phyloP scores from a whole-genome alignment of 2,329 filamentous ascomycete genomes.

The Fusarium dlaminii region DNA sequence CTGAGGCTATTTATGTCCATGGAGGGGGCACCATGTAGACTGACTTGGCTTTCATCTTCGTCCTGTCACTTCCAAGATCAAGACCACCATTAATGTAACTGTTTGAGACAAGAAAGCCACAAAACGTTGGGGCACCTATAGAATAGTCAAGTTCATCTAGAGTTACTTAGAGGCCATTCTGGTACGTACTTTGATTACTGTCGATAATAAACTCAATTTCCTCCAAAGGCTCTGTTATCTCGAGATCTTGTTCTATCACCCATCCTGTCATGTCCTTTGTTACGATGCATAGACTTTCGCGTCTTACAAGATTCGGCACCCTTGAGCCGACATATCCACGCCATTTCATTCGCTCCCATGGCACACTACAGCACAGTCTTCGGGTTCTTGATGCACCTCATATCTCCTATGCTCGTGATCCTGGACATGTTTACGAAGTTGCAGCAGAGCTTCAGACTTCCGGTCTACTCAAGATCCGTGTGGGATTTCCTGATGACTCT shows the following conservation, averaged over 20 bases:
- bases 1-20: neutral
- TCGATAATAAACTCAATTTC: neutral
- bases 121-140: accelerated
- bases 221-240: neutral
- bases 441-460: slow-evolving; percentile 19
- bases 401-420: neutral
- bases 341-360: neutral
- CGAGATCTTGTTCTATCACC: too few relatives aligned
- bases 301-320: neutral
- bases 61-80: accelerated
- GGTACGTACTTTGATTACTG: neutral
- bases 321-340: neutral
- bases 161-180: neutral
- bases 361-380: neutral
- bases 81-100: accelerated
- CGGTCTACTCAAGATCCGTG: slow-evolving; percentile 50
- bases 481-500: slow-evolving; percentile 45
- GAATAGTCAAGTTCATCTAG: neutral
- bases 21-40: neutral
- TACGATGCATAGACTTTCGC: neutral
- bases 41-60: accelerated
- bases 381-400: neutral
- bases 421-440: slow-evolving; percentile 11
- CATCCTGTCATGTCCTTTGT: neutral
- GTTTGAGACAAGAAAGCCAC: neutral